Conservation (phyloP, 1,139 yeast species). For the Suhomyces ambrosiae region DNA sequence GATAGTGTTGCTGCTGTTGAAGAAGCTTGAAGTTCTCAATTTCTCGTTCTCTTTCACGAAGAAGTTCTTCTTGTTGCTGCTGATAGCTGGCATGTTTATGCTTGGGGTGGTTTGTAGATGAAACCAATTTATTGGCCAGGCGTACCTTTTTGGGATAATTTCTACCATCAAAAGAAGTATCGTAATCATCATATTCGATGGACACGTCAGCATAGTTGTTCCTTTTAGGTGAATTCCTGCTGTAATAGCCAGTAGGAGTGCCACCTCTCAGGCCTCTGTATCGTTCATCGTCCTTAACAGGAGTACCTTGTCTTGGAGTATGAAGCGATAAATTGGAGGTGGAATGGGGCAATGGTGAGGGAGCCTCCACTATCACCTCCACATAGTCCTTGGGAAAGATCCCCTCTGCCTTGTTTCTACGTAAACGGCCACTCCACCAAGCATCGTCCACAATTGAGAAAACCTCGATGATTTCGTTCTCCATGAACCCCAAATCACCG, state of each 20-base stretch:
- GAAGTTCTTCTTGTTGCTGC: constrained; percentile 22
- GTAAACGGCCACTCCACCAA: constrained; percentile 87
- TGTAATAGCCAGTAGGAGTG: constrained; percentile 19
- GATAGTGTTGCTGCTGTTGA: constrained; percentile 37
- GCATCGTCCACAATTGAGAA: constrained; percentile 79
- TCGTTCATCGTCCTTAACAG: constrained; percentile 23
- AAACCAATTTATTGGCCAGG: constrained; percentile 22
- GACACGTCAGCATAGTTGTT: constrained; percentile 21
- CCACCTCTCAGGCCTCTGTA: constrained; percentile 13
- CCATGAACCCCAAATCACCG: constrained; percentile 89
- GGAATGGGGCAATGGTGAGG: constrained; percentile 15
- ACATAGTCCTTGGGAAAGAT: constrained; percentile 88
- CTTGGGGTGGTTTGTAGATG: constrained; percentile 25
- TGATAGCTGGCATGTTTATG: constrained; percentile 19
- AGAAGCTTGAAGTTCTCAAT: constrained; percentile 34
- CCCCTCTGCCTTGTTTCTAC: constrained; percentile 82
- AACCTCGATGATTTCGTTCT: constrained; percentile 89
- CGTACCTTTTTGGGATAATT: constrained; percentile 20
- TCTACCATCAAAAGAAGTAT: constrained; percentile 27
- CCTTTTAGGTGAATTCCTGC: constrained; percentile 18
- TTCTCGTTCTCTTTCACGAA: constrained; percentile 31
- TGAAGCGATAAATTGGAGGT: constrained; percentile 17
- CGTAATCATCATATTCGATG: constrained; percentile 26
- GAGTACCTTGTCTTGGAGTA: constrained; percentile 18
- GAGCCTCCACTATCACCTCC: constrained; percentile 45